Evolutionary conservation across 768 basidiomycete species (phyloP).

Genomic region (Jaapia argillacea): DNA sequence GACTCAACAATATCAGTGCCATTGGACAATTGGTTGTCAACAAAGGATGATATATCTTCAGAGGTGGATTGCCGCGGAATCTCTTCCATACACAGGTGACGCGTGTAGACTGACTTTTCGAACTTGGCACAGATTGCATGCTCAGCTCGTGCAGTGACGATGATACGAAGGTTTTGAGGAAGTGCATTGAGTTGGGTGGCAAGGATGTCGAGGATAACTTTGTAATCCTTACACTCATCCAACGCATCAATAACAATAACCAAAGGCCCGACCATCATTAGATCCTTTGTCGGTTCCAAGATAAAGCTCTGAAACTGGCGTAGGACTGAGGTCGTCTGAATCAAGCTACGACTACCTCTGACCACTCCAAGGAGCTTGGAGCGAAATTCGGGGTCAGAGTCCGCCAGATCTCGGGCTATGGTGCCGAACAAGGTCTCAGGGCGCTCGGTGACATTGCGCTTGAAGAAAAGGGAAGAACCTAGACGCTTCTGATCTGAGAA

Average conservation of each 20-base stretch:
- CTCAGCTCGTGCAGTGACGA: slow-evolving; percentile 23
- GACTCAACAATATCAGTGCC: neutral
- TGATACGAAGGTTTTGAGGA: slow-evolving; percentile 20
- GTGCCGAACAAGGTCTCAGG: slow-evolving; percentile 5
- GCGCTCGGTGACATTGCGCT: neutral
- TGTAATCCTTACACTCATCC: slow-evolving; percentile 10
- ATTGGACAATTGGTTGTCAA: neutral
- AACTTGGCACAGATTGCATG: slow-evolving; percentile 11
- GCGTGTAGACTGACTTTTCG: neutral
- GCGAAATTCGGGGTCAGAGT: neutral
- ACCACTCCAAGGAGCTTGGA: neutral
- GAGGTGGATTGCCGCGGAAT: neutral
- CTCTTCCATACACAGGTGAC: neutral
- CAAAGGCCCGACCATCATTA: neutral
- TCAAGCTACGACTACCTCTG: neutral
- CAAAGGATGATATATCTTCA: neutral
- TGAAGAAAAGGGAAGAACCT: slow-evolving; percentile 9
- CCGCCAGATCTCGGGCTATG: slow-evolving; percentile 6
- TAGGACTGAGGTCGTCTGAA: slow-evolving; percentile 1
- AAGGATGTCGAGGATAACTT: slow-evolving; percentile 14
- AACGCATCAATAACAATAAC: slow-evolving; percentile 8
- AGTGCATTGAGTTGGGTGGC: slow-evolving; percentile 8
- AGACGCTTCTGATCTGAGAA: slow-evolving; percentile 1
- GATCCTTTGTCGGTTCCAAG: neutral
- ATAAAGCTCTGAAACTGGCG: slow-evolving; percentile 3